Evolutionary conservation across 140 eudicot genomes (phyloP).

Genomic region (Ambrosia hybrid): DNA sequence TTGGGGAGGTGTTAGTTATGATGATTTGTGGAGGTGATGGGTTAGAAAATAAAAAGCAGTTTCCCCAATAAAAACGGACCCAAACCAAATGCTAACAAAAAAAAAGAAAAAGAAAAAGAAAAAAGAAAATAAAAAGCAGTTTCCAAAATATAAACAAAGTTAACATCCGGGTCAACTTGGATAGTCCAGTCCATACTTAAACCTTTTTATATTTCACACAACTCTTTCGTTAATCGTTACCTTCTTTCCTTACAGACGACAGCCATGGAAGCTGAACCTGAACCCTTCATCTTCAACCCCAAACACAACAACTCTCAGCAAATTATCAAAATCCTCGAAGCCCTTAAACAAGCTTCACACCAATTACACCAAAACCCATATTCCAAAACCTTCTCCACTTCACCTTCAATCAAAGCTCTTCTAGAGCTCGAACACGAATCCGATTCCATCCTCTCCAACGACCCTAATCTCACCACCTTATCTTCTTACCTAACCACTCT

Average conservation of each 20-base stretch:
- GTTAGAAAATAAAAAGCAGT: too few species aligned
- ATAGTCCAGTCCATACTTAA: too few species aligned
- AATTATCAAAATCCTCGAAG: conserved; percentile 47
- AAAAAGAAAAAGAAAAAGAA: too few species aligned
- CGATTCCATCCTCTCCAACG: conserved; percentile 50
- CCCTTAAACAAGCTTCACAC: conserved; percentile 71
- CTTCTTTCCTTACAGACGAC: conserved; percentile 20
- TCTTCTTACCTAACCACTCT: conserved; percentile 54
- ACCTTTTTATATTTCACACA: conserved; percentile 16
- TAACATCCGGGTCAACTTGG: too few species aligned
- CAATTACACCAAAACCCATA: conserved; percentile 40
- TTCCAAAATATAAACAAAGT: too few species aligned
- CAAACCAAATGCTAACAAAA: too few species aligned
- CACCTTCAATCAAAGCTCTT: conserved; percentile 66
- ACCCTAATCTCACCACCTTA: conserved; percentile 49
- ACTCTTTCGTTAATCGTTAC: conserved; percentile 6
- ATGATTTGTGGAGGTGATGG: too few species aligned
- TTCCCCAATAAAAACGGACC: too few species aligned
- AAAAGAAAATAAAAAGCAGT: too few species aligned
- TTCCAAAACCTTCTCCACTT: conserved; percentile 23
- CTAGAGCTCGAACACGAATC: conserved; percentile 65
- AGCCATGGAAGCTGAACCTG: conserved; percentile 40
- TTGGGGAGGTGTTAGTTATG: too few species aligned
- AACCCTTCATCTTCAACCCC: conserved; percentile 23
- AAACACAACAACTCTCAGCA: conserved; percentile 39